phyloP scores from a whole-genome alignment of 2,329 filamentous ascomycete species.

The Cytospora chrysosperma region DNA sequence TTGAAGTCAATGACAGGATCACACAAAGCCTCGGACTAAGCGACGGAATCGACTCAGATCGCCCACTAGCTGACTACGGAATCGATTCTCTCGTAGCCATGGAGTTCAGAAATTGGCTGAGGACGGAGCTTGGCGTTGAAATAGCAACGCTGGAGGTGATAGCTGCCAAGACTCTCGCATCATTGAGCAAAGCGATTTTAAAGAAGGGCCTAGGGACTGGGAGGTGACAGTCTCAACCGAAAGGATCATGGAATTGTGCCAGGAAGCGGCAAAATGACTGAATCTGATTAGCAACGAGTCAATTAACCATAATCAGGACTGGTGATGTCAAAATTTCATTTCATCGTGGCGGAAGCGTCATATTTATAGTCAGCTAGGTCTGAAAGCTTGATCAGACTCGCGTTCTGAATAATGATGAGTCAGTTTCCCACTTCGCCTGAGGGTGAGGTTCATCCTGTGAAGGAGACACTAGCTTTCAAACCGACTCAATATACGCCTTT shows the following conservation, averaged over 20 bases:
- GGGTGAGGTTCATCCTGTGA: not conserved
- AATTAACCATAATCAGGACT: not conserved
- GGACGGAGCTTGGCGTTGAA: not conserved
- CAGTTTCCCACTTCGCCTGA: not conserved
- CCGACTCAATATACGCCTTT: no score
- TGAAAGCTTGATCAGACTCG: not conserved
- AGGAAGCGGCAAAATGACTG: not conserved
- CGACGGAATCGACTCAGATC: not conserved
- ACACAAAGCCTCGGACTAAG: not conserved
- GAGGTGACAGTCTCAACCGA: not conserved
- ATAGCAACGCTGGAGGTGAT: constrained; percentile 3
- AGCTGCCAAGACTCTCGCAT: no score
- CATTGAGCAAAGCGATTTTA: no score
- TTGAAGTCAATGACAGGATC: constrained; percentile 2
- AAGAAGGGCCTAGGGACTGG: not conserved
- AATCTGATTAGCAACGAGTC: not conserved
- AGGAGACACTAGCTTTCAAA: no score
- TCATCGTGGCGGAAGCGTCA: not conserved
- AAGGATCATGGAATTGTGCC: not conserved
- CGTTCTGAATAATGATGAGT: not conserved
- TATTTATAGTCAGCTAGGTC: not conserved
- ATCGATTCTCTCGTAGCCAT: constrained; percentile 16
- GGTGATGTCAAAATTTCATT: not conserved
- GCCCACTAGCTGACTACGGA: constrained; percentile 10
- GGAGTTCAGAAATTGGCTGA: constrained; percentile 15